Evolutionary conservation across 192 early-diverging fungal genomes (phyloP), one percentile per base, ranked within the genome.

Genomic region (Oehlia diaphana): DNA sequence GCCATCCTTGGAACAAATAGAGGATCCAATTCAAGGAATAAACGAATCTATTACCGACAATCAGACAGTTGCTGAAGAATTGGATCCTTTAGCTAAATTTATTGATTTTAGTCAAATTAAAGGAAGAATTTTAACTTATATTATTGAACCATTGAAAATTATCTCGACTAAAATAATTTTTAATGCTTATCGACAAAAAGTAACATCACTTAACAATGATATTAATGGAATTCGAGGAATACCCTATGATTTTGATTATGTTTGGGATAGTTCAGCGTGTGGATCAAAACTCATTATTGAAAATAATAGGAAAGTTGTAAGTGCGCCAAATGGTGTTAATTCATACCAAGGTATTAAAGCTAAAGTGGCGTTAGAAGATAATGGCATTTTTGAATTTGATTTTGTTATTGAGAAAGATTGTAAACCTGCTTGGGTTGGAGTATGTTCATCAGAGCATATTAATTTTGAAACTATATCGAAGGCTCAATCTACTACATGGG

Each of bases 331-430:
- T 16, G 28, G 50, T 33, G 26, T 23, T 13, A 8, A 7, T 28
- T 9, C 14, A 28, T 23, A 58, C 13, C 21, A 74, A 53, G 14
- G 16, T 23, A 10, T 74, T 61, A 49, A 53, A 37, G 26, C 72
- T 9, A 74, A 58, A n/a, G 9, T 58, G 9, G 9, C 28, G 7
- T 19, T 74, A 21, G 10, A 23, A 2, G 49, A 28, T 12, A 26
- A 74, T 0, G 44, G 53, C 13, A 28, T 74, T 16, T 74, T 21
- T 61, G 72, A 74, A 74, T 74, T 47, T 47, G 53, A 74, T 58
- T 19, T 74, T 49, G 10, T 74, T 10, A 53, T 74, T 33, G 72
- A 58, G 9, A 23, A 33, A 8, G 50, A 12, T 7, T 61, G 72
- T 35, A 6, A 3, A 23, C 10, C 2, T 10, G 14, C 28, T 23